Conservation (phyloP, 441 rosid genomes). For the Syzygium malaccense region DNA sequence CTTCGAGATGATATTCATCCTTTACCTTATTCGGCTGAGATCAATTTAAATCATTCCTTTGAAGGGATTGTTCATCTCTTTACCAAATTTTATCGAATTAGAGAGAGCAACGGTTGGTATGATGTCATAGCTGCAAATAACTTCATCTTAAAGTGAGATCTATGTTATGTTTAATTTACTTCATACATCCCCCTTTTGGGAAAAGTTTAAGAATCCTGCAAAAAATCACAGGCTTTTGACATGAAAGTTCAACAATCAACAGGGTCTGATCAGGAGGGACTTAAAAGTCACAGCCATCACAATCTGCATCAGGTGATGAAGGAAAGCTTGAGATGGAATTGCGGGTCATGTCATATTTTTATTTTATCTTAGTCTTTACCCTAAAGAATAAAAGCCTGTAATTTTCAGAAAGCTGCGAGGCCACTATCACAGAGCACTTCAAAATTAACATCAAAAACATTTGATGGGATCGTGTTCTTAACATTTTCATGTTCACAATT, state of each 20-base stretch:
- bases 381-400: slow-evolving; percentile 22
- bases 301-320: not conserved
- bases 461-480: slow-evolving; percentile 1
- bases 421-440: slow-evolving; percentile 28
- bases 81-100: not conserved
- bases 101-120: slow-evolving; percentile 19
- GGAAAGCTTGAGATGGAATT: not conserved
- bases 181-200: not conserved
- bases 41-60: not conserved
- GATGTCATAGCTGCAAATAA: slow-evolving; percentile 24
- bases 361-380: slow-evolving; percentile 47
- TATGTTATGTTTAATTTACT: not conserved
- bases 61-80: not conserved
- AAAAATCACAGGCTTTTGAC: not conserved
- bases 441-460: slow-evolving; percentile 19
- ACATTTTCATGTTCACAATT: not conserved
- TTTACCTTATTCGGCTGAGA: not conserved
- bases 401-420: slow-evolving; percentile 36
- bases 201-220: not conserved
- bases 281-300: not conserved
- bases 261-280: not conserved
- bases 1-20: not conserved
- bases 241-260: not conserved
- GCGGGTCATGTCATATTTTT: slow-evolving; percentile 10
- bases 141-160: slow-evolving; percentile 23